phyloP scores from a whole-genome alignment of 495 filamentous ascomycete genomes.

The Melanomma pulvis-pyrius region DNA sequence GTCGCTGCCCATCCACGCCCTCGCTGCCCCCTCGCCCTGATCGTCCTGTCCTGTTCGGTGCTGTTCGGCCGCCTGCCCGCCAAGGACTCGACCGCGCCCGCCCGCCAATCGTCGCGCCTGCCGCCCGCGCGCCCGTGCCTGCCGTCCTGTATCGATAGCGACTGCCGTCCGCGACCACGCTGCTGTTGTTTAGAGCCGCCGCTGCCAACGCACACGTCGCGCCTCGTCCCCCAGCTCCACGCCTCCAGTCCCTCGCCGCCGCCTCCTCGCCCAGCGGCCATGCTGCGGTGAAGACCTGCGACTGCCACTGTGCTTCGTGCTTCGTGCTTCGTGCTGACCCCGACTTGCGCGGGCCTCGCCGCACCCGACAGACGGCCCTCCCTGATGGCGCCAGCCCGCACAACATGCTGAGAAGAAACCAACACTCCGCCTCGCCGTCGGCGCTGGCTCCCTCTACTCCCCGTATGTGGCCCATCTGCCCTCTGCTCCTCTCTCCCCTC shows the following conservation, averaged over 20 bases:
- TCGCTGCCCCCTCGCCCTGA: background rate
- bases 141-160: conserved; percentile 23
- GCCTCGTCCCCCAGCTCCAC: background rate
- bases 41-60: background rate
- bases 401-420: conserved; percentile 34
- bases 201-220: conserved; percentile 15
- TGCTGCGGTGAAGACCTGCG: conserved; percentile 26
- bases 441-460: conserved; percentile 34
- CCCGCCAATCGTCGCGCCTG: conserved; percentile 20
- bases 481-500: background rate
- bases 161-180: too few species aligned
- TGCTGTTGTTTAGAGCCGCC: background rate
- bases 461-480: conserved; percentile 28
- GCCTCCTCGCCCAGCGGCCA: conserved; percentile 18
- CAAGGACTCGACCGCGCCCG: conserved; percentile 21
- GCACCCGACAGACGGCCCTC: background rate
- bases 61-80: background rate
- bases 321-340: background rate
- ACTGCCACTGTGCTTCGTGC: too few species aligned
- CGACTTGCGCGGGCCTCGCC: conserved; percentile 10
- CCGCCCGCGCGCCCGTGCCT: background rate
- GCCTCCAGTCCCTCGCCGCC: background rate
- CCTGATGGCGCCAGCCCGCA: conserved; percentile 27
- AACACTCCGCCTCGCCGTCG: conserved; percentile 39
- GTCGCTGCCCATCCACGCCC: conserved; percentile 3